Conservation (phyloP, 768 basidiomycete genomes). For the Naematelia aurantialba region DNA sequence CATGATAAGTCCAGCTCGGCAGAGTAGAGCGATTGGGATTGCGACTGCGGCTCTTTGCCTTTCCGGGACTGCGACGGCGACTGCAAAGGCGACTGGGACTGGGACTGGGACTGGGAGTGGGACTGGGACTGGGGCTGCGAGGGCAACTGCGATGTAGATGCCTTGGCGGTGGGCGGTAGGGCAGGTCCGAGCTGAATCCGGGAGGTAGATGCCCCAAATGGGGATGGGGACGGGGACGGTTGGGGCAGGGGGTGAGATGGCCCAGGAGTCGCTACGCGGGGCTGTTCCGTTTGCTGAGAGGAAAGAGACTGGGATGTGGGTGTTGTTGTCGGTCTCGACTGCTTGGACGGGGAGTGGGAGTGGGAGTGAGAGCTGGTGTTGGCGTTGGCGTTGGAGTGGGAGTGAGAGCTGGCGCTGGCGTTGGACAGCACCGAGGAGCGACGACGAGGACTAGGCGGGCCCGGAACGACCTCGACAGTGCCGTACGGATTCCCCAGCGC, state of each 20-base stretch:
- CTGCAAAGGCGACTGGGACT: background rate
- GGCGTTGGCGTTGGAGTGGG: background rate
- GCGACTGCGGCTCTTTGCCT: background rate
- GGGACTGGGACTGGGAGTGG: background rate
- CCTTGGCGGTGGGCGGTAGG: no score
- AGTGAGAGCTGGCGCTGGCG: background rate
- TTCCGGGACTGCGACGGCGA: constrained; percentile 4
- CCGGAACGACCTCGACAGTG: background rate
- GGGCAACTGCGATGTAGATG: no score
- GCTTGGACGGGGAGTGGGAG: background rate
- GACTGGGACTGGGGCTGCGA: no score
- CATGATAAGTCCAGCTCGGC: constrained; percentile 20
- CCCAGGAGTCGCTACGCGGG: background rate
- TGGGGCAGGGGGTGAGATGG: no score
- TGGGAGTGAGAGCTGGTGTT: background rate
- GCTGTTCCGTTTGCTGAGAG: no score
- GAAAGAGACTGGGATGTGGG: no score
- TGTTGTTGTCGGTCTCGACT: no score
- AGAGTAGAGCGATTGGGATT: background rate
- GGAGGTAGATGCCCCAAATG: no score
- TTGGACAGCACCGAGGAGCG: background rate
- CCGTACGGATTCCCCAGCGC: background rate
- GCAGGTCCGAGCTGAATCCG: background rate
- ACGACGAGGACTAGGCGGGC: background rate
- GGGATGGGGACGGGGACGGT: no score